Base-by-base conservation (phyloP, 2,329 filamentous ascomycete genomes). In the Sordariomycetes sp. region DNA sequence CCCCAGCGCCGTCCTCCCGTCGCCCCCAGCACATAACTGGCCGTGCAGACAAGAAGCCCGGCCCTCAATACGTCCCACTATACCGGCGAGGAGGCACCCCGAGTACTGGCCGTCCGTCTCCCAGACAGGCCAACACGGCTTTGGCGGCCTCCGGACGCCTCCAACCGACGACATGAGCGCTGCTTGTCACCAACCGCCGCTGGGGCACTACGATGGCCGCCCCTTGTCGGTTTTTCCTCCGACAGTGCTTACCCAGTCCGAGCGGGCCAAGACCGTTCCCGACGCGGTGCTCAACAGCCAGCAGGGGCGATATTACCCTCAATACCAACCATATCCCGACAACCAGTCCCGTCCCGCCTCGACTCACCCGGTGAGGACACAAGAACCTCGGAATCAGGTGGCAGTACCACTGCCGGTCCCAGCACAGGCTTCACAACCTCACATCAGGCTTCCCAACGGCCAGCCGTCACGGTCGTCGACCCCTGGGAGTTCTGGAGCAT, bases 111-210 rank as follows among this genome's bases (percentile, higher is more conserved):
- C 22, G 17, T 51, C 48, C 48, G 13, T 7, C 48, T 8, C 48
- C 22, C 20, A 28, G 48, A 7, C 22, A 24, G 48, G 48, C 45
- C 34, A 17, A n/a, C 35, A 24, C 50, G 17, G 20, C 55, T 53
- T 53, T 17, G 50, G 66, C 65, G 76, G 77, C 60, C 72, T 79
- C 63, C 71, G 69, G 64, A 79, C 76, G 59, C 77, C 78, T 55
- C 77, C 76, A 48, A 66, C 70, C 62, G 77, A 80, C 69, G 70
- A 73, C 59, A 76, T 81, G 79, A 77, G 73, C 62, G 70, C 76
- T 60, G 69, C 74, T n/a, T 80, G 79, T 62, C 75, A 78, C 55
- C 69, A 69, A 53, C 62, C 73, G 13, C 67, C 72, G 57, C 69
- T 76, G 63, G 70, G 73, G 59, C 70, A 72, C 56, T 80, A 77